Base-by-base conservation (phyloP, 1,284 basidiomycete species). In the Ceratobasidium theobromae region DNA sequence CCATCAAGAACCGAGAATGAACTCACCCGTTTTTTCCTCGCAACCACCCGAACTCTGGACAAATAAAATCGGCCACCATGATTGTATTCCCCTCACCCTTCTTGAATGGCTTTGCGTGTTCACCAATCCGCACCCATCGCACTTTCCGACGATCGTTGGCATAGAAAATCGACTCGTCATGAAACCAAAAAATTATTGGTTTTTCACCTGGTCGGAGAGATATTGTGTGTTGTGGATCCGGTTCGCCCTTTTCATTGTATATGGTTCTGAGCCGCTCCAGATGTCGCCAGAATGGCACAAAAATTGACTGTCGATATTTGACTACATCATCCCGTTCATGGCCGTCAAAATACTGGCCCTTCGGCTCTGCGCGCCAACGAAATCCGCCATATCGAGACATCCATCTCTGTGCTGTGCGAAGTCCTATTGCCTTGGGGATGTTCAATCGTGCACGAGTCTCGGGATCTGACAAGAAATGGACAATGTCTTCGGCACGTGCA, bases 61-160 rank as follows among this genome's bases (percentile, higher is more conserved):
- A 81, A 6, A 82, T 69, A 65, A 79, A 81, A 53, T 82, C 75
- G 0, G 77, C 73, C 6, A 80, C 73, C 80, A 82, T 83, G 11
- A 79, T 52, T 5, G 76, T 77, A 5, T 49, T 41, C 0, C 78
- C 77, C 32, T 77, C 74, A 0, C 78, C 77, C 68, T 81, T 81
- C 21, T 69, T 55, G 52, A 75, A 72, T 21, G 78, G 77, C 48
- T 65, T 72, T 0, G 75, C 68, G 18, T 69, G 71, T 28, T 70
- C 69, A 0, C 71, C 65, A 30, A 18, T 45, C 43, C 76, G 71
- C 8, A 72, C 68, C 78, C 79, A 80, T 0, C 67, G 21, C 0
- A 41, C 69, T 21, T 73, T 74, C 0, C 71, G 41, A 0, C 71
- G 70, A 57, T 81, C 77, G 71, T 77, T 75, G 18, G 71, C 75